Conservation (phyloP, 352 stramenopile species). For the Globisporangium barbulae region DNA sequence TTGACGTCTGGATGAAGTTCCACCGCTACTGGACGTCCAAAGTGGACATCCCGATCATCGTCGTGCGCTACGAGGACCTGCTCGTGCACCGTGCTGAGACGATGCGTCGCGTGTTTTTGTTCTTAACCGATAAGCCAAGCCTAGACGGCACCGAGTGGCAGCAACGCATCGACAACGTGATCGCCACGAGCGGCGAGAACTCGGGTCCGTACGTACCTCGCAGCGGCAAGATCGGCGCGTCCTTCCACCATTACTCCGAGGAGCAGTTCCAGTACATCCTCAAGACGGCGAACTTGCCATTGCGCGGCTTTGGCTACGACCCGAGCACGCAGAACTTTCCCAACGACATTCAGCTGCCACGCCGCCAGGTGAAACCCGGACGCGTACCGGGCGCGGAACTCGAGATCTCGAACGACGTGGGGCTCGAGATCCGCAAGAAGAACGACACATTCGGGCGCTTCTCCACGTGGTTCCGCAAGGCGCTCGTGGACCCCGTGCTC, state of each 20-base stretch:
- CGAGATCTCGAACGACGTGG: constrained; percentile 56
- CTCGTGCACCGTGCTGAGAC: constrained; percentile 78
- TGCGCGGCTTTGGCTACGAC: constrained; percentile 87
- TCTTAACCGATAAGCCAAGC: constrained; percentile 53
- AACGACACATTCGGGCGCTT: constrained; percentile 77
- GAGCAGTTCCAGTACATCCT: constrained; percentile 84
- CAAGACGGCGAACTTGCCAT: constrained; percentile 67
- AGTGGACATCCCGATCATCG: constrained; percentile 87
- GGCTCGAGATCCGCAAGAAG: constrained; percentile 71
- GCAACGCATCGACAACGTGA: constrained; percentile 55
- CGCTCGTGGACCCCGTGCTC: constrained; percentile 70
- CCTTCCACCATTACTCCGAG: constrained; percentile 79
- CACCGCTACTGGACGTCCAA: constrained; percentile 89
- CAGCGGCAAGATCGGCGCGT: constrained; percentile 82
- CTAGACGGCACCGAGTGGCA: constrained; percentile 82
- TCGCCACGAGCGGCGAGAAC: constrained; percentile 54
- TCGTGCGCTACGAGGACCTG: constrained; percentile 92
- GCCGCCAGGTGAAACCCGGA: constrained; percentile 78
- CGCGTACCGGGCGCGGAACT: constrained; percentile 41
- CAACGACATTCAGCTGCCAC: constrained; percentile 57
- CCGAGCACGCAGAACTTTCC: constrained; percentile 78
- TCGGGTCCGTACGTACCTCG: constrained; percentile 78
- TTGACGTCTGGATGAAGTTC: constrained; percentile 91
- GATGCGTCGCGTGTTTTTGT: constrained; percentile 77
- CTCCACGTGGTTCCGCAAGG: constrained; percentile 81